Conservation (phyloP, 305 asterid species). For the Rubia occidens region DNA sequence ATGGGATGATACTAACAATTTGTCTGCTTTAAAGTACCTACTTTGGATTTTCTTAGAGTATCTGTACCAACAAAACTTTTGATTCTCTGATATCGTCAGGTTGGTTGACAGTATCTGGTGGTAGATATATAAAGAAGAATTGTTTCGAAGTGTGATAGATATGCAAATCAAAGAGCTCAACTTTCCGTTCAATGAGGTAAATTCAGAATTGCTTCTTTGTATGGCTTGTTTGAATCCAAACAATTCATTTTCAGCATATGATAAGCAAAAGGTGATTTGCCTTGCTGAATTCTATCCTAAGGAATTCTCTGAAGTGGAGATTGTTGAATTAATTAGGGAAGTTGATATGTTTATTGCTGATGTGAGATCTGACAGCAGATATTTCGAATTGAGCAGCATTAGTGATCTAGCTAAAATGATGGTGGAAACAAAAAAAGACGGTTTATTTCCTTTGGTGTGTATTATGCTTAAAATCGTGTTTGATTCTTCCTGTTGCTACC, state of each 20-base stretch:
- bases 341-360: constrained; percentile 6
- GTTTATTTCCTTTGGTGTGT: too few relatives aligned
- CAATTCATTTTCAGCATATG: constrained; percentile 9
- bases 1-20: not conserved
- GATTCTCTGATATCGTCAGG: constrained; percentile 17
- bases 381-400: not conserved
- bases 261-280: constrained; percentile 10
- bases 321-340: not conserved
- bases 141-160: constrained; percentile 6
- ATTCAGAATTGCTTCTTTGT: not conserved
- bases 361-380: not conserved
- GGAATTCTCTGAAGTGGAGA: not conserved
- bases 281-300: constrained; percentile 14
- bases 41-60: not conserved
- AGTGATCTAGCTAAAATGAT: not conserved
- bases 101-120: constrained; percentile 28
- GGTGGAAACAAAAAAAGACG: not conserved
- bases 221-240: not conserved
- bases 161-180: constrained; percentile 5
- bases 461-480: too few relatives aligned
- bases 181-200: not conserved
- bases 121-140: constrained; percentile 18
- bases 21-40: not conserved
- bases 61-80: not conserved
- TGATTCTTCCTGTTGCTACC: too few relatives aligned